Evolutionary conservation across 2,329 filamentous ascomycete genomes (phyloP).

Genomic region (Beauveria scarabaeidicola): DNA sequence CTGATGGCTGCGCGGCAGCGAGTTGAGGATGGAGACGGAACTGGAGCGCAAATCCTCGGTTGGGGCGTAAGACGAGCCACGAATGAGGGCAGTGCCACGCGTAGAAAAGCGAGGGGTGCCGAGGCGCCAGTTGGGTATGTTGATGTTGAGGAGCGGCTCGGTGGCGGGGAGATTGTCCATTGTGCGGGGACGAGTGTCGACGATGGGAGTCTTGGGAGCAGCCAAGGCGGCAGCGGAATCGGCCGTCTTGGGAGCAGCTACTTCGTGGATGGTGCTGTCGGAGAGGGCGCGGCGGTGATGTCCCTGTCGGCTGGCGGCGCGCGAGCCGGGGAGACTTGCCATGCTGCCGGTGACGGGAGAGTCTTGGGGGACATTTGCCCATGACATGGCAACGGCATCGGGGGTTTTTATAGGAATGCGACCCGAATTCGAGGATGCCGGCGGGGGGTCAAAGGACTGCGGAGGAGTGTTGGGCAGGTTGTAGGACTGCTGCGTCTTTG

Average conservation of each 20-base stretch:
- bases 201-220: constrained; percentile 59
- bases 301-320: constrained; percentile 18
- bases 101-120: constrained; percentile 74
- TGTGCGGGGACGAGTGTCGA: constrained; percentile 52
- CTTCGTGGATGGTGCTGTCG: constrained; percentile 67
- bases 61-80: constrained; percentile 72
- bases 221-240: constrained; percentile 62
- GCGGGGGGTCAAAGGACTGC: constrained; percentile 44
- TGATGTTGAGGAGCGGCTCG: constrained; percentile 56
- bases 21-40: constrained; percentile 40
- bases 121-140: constrained; percentile 77
- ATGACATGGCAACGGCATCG: constrained; percentile 20
- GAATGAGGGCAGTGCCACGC: constrained; percentile 66
- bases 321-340: constrained; percentile 24
- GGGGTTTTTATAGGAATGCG: constrained; percentile 21
- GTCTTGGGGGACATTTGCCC: constrained; percentile 33
- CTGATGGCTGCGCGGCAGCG: constrained; percentile 25
- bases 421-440: constrained; percentile 18
- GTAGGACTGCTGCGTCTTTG: constrained; percentile 28
- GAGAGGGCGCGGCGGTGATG: constrained; percentile 59
- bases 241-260: constrained; percentile 43
- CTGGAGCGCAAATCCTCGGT: constrained; percentile 63
- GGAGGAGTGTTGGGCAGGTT: constrained; percentile 54
- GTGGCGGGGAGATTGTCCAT: constrained; percentile 43
- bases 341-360: constrained; percentile 29